Evolutionary conservation across 1,284 basidiomycete species (phyloP), one percentile per base, ranked within the genome.

Genomic region (Cutaneotrichosporon cyanovorans): DNA sequence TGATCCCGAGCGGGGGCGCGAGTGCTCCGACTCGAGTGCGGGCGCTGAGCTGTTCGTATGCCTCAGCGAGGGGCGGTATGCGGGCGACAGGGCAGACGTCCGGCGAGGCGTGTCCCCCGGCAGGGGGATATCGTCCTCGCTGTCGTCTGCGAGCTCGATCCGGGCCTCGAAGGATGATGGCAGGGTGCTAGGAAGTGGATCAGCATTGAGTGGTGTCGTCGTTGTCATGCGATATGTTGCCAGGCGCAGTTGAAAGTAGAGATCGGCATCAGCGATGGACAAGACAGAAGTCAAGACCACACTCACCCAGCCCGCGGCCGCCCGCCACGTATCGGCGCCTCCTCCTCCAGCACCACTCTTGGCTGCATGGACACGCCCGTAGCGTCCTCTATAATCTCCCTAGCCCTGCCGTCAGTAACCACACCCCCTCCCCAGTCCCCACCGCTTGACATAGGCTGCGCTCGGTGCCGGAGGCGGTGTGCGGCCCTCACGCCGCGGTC

Each of bases 361-460:
- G 7, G 84, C 78, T 55, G 72, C 57, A 66, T 60, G 21, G 60
- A 38, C 38, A 60, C 43, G 39, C 57, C 74, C 56, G 78, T 76
- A 65, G 83, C 81, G 71, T 85, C 84, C 34, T 81, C 82, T 65
- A 83, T 82, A 42, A 87, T 75, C 72, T 88, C 87, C 62, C 86
- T 77, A 46, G 87, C 85, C 63, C 87, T 88, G 64, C 22, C 18
- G 18, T 23, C 10, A 12, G 34, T 20, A n/a, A 30, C 22, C 9
- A 14, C 25, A 23, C 19, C 20, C 12, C 42, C 15, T 35, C 31
- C 34, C 30, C 31, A 36, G 35, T 10, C 35, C 74, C 44, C 43
- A 88, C 87, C 86, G 80, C 78, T 87, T 87, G 37, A 86, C 85
- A 71, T 77, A 89, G 25, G 85, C 87, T 58, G 87, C 86, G 51